phyloP scores from a whole-genome alignment of 768 basidiomycete species.

The Mycena rebaudengoi region DNA sequence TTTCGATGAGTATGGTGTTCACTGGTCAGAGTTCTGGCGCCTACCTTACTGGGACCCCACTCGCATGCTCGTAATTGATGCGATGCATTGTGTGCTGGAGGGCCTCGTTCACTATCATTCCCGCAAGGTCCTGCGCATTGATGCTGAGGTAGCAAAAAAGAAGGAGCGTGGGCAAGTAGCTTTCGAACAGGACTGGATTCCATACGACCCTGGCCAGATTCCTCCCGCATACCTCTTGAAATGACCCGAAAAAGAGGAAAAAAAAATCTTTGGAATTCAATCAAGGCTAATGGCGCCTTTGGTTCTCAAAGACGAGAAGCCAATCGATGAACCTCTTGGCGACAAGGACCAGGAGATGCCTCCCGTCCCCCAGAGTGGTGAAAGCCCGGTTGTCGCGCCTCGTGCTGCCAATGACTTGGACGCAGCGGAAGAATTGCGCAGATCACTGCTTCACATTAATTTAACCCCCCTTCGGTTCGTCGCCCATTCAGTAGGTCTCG shows the following conservation, averaged over 20 bases:
- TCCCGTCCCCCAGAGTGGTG: not conserved
- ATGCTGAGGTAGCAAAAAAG: conserved; percentile 5
- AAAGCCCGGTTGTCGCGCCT: not conserved
- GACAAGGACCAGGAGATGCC: conserved; percentile 3
- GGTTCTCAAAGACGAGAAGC: not conserved
- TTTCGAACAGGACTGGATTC: conserved; percentile 14
- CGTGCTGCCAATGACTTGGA: not conserved
- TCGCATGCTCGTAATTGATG: conserved; percentile 40
- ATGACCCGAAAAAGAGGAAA: not conserved
- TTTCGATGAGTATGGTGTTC: conserved; percentile 32
- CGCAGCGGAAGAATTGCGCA: not conserved
- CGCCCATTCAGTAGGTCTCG: not conserved
- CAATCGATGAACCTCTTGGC: not conserved
- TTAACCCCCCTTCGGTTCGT: not conserved
- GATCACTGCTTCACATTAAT: not conserved
- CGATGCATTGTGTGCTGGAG: conserved; percentile 46
- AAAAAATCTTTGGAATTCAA: not conserved
- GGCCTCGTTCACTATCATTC: conserved; percentile 31
- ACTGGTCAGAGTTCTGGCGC: conserved; percentile 38
- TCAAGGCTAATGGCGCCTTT: not conserved
- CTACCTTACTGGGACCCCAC: conserved; percentile 48
- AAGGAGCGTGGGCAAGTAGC: not conserved
- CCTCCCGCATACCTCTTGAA: not conserved
- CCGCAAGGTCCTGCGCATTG: conserved; percentile 18
- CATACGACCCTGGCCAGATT: not conserved